Conservation (phyloP, 2,329 filamentous ascomycete species). For the Cercospora beticola region DNA sequence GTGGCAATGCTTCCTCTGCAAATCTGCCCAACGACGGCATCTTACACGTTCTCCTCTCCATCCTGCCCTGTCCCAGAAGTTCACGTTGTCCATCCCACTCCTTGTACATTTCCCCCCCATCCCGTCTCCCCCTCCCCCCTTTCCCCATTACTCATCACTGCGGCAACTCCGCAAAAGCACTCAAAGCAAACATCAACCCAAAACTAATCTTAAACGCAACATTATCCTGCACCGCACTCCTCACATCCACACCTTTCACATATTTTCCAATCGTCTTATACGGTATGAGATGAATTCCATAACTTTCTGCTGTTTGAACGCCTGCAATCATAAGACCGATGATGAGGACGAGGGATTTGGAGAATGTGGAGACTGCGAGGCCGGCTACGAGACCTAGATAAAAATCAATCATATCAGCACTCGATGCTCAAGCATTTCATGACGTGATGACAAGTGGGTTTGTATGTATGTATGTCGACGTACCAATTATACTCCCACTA, state of each 20-base stretch:
- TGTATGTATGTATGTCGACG: no score
- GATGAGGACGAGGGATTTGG: conserved; percentile 66
- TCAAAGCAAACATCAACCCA: conserved; percentile 69
- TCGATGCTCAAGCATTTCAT: no score
- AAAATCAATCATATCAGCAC: no score
- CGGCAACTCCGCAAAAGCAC: conserved; percentile 59
- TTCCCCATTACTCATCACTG: no score
- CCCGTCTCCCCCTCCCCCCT: no score
- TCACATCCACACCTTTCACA: conserved; percentile 51
- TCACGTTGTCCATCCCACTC: no score
- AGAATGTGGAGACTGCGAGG: conserved; percentile 67
- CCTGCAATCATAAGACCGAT: conserved; percentile 64
- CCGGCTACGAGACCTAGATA: conserved; percentile 63
- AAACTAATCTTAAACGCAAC: conserved; percentile 69
- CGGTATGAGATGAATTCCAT: conserved; percentile 53
- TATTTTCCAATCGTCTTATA: conserved; percentile 53
- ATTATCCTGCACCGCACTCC: conserved; percentile 56
- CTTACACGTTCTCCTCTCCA: no score
- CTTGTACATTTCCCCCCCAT: no score
- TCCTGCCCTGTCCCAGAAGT: no score
- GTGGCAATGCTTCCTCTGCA: no score
- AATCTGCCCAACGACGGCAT: no score
- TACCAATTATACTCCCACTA: conserved; percentile 49
- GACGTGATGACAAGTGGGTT: no score
- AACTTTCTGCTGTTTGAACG: conserved; percentile 56